Conservation (phyloP, 352 stramenopile species). For the Nothophytophthora sp. region DNA sequence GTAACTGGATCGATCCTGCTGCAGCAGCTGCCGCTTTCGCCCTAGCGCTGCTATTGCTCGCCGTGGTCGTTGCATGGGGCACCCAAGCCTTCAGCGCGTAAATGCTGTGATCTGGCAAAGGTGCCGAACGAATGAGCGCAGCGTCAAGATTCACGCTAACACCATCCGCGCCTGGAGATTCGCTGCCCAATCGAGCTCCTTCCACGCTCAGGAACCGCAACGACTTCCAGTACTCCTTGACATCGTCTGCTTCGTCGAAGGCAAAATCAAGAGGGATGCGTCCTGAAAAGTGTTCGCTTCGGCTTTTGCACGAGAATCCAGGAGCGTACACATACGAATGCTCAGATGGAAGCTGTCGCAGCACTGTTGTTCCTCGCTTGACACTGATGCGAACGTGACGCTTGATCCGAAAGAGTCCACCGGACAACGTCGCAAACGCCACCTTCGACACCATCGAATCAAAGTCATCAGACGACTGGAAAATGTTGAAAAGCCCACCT, state of each 20-base stretch:
- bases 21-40: slow-evolving; percentile 49
- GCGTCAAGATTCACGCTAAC: slow-evolving; percentile 57
- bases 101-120: slow-evolving; percentile 69
- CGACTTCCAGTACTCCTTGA: slow-evolving; percentile 73
- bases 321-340: slow-evolving; percentile 68
- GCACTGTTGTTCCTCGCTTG: slow-evolving; percentile 51
- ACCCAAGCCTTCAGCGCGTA: slow-evolving; percentile 71
- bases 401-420: slow-evolving; percentile 64
- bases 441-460: slow-evolving; percentile 78
- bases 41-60: slow-evolving; percentile 44
- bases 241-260: slow-evolving; percentile 38
- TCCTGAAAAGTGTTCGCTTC: slow-evolving; percentile 54
- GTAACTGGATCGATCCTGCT: slow-evolving; percentile 37
- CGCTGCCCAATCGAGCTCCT: slow-evolving; percentile 50
- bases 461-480: slow-evolving; percentile 65
- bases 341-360: slow-evolving; percentile 52
- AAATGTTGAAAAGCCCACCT: slow-evolving; percentile 48
- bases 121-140: slow-evolving; percentile 53
- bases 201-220: slow-evolving; percentile 75
- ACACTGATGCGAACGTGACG: slow-evolving; percentile 48
- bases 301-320: slow-evolving; percentile 52
- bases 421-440: slow-evolving; percentile 70
- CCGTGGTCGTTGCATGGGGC: slow-evolving; percentile 43
- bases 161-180: slow-evolving; percentile 28
- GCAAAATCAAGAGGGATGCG: slow-evolving; percentile 58